Evolutionary conservation across 768 basidiomycete species (phyloP), one percentile per base, ranked within the genome.

Genomic region (Leccinum subtestaceum): DNA sequence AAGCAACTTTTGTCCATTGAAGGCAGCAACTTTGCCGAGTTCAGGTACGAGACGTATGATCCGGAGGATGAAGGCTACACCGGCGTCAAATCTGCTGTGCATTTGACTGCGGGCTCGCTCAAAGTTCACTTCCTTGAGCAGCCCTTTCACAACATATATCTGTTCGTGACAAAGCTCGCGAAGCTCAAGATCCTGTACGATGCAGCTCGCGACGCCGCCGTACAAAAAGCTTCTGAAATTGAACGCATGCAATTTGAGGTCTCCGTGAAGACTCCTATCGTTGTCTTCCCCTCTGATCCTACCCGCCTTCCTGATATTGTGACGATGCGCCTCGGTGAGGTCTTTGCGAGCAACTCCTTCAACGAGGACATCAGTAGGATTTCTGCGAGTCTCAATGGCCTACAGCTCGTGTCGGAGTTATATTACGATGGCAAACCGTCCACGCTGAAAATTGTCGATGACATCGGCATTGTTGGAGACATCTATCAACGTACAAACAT

Each of bases 141-240:
- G 55, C 93, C 95, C n/a, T 78, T 98, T n/a, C 93, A 87, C 53
- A 86, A 88, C 63, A 84, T 98, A 31, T 93, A 90, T 70, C 70
- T 85, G 21, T 99, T 95, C 75, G 71, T 93, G 38, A 77, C 84
- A 59, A 91, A 93, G 70, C 84, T 99, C 38, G 91, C 94, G 5
- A 87, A 86, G 62, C 85, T 99, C 65, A 98, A 98, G 76, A 90
- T 89, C 2, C 72, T 98, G 11, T 98, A 98, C 64, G 96, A 99
- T 73, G 86, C 95, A 19, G 95, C 96, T 11, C 91, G 93, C 2
- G 87, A 92, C 69, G 96, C 85, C 21, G 97, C 97, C 40, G 94
- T 92, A 25, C 93, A 98, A 70, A 81, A 83, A 51, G 97, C 95
- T 5, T 86, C 93, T n/a, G 92, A 91, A 72, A 90, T 95, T n/a